phyloP scores from a whole-genome alignment of 129 eudicot species.

The Escallonia rubra region DNA sequence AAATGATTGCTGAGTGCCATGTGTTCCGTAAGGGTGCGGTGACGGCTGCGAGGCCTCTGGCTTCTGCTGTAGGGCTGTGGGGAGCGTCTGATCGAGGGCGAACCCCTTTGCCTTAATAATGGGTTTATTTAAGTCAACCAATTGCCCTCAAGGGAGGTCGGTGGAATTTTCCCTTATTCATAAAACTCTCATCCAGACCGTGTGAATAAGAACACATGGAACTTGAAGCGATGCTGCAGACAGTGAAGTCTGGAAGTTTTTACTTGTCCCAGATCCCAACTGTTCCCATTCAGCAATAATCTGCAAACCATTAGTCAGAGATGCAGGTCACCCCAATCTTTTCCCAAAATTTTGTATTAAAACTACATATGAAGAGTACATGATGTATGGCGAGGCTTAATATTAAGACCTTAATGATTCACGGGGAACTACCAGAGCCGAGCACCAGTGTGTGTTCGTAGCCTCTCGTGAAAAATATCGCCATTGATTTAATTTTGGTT shows the following conservation, averaged over 20 bases:
- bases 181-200: neutral
- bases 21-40: too few species aligned
- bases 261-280: constrained; percentile 66
- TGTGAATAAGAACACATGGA: too few species aligned
- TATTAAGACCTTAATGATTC: constrained; percentile 1
- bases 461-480: constrained; percentile 26
- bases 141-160: too few species aligned
- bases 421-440: constrained; percentile 20
- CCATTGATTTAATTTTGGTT: constrained; percentile 46
- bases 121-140: neutral
- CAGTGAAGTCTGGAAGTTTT: neutral
- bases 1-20: too few species aligned
- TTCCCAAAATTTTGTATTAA: neutral
- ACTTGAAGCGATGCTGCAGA: neutral
- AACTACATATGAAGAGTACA: neutral
- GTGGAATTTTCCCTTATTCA: neutral
- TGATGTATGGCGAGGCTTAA: constrained; percentile 39
- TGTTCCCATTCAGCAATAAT: constrained; percentile 89
- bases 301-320: constrained; percentile 41
- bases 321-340: neutral
- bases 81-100: too few species aligned
- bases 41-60: too few species aligned
- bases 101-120: too few species aligned
- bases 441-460: constrained; percentile 22
- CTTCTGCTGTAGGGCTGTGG: too few species aligned